Conservation (phyloP, 805 yeast species). For the Teunomyces gatunensis region DNA sequence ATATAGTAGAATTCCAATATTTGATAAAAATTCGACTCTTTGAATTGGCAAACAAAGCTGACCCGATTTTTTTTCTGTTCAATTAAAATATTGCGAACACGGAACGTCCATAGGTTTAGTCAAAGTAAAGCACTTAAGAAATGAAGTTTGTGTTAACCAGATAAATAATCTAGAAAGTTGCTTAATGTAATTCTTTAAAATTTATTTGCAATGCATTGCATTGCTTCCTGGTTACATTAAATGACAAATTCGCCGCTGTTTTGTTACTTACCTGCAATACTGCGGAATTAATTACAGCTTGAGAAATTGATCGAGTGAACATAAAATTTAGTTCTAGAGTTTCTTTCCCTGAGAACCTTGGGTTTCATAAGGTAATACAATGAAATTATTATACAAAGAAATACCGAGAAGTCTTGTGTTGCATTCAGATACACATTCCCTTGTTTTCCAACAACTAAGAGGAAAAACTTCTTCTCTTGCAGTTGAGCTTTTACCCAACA, state of each 20-base stretch:
- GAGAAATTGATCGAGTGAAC: slow-evolving; percentile 4
- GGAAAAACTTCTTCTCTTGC: slow-evolving; percentile 31
- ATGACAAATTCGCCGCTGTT: background rate
- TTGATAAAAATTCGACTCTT: too few species aligned
- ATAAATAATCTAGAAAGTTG: too few species aligned
- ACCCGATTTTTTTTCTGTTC: too few species aligned
- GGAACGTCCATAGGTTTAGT: too few species aligned
- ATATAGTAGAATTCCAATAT: too few species aligned
- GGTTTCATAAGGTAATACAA: slow-evolving; percentile 5
- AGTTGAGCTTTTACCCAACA: slow-evolving; percentile 45
- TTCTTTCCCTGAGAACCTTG: background rate
- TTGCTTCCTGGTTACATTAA: background rate
- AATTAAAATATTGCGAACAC: too few species aligned
- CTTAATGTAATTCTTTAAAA: too few species aligned
- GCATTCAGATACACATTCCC: slow-evolving; percentile 28
- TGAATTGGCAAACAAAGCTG: too few species aligned
- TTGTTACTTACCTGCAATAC: background rate
- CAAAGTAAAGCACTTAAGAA: too few species aligned
- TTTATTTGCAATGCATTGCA: background rate
- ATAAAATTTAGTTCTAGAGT: background rate
- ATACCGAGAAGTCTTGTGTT: slow-evolving; percentile 31
- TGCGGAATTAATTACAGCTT: slow-evolving; percentile 3
- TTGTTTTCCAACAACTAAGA: slow-evolving; percentile 23
- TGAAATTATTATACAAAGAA: slow-evolving; percentile 33
- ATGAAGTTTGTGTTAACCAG: too few species aligned